Base-by-base conservation (phyloP, 2,329 filamentous ascomycete genomes). In the Colletotrichum echinochloae region DNA sequence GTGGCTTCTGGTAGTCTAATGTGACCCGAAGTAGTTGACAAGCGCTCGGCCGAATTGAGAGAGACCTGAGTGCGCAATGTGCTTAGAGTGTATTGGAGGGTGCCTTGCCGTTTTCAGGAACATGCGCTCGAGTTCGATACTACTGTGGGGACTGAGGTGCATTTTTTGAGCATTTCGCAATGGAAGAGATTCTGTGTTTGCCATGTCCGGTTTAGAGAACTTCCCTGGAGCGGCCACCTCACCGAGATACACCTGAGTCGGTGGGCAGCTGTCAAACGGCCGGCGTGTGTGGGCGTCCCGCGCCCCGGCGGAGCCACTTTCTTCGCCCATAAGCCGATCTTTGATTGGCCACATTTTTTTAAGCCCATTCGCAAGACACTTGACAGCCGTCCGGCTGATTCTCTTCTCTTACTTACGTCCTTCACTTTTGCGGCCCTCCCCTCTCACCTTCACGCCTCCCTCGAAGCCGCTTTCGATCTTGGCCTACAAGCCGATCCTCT, bases 341-440 rank as follows among this genome's bases (percentile, higher is more conserved):
- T 8, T 66, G 56, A 70, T 70, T 70, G 67, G 67, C 11, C 57
- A 46, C 57, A 57, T 49, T 39, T 51, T 70, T 61, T 66, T 44
- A 46, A 65, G 60, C 60, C 65, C 51, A 64, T 65, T 30, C 28
- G 48, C 54, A 54, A 57, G 52, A 51, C 51, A 35, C 30, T 64
- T 64, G 48, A 26, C 37, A 33, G 23, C 60, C 54, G 54, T 23
- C 61, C 41, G 56, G 37, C 23, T 66, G 49, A 70, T 60, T 52
- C 23, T 60, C 60, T 51, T 37, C 30, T 37, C 54, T 33, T 39
- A 23, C 54, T 33, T 39, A 23, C 54, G 48, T 14, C 56, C 26
- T 37, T 66, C 44, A 51, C 44, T 28, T 28, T 49, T 37, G 23
- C 60, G 20, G 8, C 46, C 33, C 41, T 16, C 37, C 26, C 33